phyloP scores from a whole-genome alignment of 2,329 filamentous ascomycete species.

The Xylaria sp. region DNA sequence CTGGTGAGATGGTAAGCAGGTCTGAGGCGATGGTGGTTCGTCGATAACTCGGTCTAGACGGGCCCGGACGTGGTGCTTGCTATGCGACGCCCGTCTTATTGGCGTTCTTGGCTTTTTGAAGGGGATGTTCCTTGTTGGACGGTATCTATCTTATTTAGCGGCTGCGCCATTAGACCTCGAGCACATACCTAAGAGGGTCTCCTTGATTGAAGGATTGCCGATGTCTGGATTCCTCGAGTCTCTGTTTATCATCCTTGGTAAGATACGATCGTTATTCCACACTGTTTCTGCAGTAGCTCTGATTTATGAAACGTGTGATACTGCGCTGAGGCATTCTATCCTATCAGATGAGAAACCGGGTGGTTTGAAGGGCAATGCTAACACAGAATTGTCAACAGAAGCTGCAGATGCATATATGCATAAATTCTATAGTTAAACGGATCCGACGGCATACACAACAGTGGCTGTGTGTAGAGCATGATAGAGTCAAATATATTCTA shows the following conservation, averaged over 20 bases:
- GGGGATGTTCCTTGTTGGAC: not conserved
- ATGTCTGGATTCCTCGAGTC: too few relatives aligned
- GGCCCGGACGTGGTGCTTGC: not conserved
- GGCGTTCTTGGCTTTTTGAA: not conserved
- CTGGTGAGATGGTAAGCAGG: not conserved
- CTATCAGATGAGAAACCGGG: not conserved
- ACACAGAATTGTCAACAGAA: not conserved
- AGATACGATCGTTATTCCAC: too few relatives aligned
- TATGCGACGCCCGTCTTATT: not conserved
- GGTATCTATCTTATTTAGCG: not conserved
- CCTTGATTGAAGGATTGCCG: not conserved
- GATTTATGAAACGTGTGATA: not conserved
- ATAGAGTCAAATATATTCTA: not conserved
- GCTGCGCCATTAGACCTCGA: not conserved
- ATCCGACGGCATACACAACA: not conserved
- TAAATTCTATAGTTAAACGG: not conserved
- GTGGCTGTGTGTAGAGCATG: too few relatives aligned
- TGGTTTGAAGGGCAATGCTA: too few relatives aligned
- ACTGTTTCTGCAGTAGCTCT: not conserved
- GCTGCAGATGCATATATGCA: not conserved
- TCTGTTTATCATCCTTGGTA: too few relatives aligned
- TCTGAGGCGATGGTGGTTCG: not conserved
- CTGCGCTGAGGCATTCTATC: not conserved
- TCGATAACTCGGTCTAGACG: conserved; percentile 2
- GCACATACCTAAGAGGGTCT: not conserved